A percentile compares a stretch with the other conserved stretches of the same genome.
Evolutionary conservation across 768 basidiomycete species (phyloP).

Genomic region (Trametes gibbosa): DNA sequence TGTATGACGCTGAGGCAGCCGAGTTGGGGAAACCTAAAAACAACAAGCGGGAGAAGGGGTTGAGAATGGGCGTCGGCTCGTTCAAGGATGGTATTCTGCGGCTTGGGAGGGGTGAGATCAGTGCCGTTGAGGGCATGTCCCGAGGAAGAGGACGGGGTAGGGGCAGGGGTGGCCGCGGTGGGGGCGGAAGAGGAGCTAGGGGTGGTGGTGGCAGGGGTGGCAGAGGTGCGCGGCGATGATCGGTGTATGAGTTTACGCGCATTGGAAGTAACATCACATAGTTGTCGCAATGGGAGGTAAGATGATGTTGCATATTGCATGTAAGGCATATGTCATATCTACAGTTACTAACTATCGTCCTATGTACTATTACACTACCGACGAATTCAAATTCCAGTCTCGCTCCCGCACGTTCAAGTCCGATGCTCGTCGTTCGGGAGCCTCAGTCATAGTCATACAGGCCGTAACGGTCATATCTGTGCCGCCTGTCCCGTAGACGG

Average conservation of each 20-base stretch:
- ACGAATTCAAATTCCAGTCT: not conserved
- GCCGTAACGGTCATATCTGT: not conserved
- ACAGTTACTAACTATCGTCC: too few relatives aligned
- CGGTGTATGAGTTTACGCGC: not conserved
- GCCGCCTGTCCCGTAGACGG: not conserved
- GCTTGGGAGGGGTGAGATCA: slow-evolving; percentile 61
- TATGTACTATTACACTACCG: too few relatives aligned
- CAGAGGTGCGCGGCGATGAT: slow-evolving; percentile 16
- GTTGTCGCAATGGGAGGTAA: not conserved
- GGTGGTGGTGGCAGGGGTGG: slow-evolving; percentile 7
- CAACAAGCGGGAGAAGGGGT: slow-evolving; percentile 56
- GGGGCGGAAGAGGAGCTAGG: slow-evolving; percentile 25
- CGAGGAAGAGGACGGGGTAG: not conserved
- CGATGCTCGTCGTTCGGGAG: too few relatives aligned
- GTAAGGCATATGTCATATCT: not conserved
- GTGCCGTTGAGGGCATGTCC: slow-evolving; percentile 26
- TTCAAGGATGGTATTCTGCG: slow-evolving; percentile 69
- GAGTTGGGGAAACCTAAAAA: slow-evolving; percentile 27
- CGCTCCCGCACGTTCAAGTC: not conserved
- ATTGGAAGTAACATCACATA: not conserved
- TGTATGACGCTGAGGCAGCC: slow-evolving; percentile 46
- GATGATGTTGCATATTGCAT: not conserved
- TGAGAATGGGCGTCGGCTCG: slow-evolving; percentile 77
- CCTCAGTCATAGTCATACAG: slow-evolving; percentile 2
- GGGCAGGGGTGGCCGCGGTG: slow-evolving; percentile 20